Evolutionary conservation across 2,329 filamentous ascomycete species (phyloP).

Genomic region (Arthrobotrys musiformis): DNA sequence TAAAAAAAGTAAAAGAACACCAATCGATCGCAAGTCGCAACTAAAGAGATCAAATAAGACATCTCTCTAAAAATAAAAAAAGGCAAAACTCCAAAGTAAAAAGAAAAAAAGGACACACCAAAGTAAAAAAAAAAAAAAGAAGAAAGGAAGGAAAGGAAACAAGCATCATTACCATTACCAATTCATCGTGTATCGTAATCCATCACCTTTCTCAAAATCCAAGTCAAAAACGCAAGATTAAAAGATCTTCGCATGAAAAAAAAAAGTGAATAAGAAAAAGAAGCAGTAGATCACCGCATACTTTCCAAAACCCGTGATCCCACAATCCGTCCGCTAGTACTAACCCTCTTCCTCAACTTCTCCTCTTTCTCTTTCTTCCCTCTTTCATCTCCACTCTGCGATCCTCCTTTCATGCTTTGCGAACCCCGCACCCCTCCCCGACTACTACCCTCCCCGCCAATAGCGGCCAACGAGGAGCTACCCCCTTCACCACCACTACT

Average conservation of each 20-base stretch:
- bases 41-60: neutral
- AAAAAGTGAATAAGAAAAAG: neutral
- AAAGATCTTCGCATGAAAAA: neutral
- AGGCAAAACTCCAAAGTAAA: neutral
- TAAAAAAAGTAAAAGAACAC: neutral
- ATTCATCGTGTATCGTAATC: too few relatives aligned
- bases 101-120: neutral
- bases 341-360: conserved; percentile 80
- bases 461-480: neutral
- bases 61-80: neutral
- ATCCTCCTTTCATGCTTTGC: conserved; percentile 44
- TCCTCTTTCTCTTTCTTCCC: conserved; percentile 70
- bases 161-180: conserved; percentile 22
- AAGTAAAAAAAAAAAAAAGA: too few relatives aligned
- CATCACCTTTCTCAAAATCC: neutral
- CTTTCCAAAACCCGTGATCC: conserved; percentile 45
- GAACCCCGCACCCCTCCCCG: neutral
- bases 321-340: conserved; percentile 75
- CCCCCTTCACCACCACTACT: conserved; percentile 61
- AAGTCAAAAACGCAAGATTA: neutral
- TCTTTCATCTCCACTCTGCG: conserved; percentile 62
- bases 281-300: conserved; percentile 30
- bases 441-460: conserved; percentile 29
- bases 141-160: neutral
- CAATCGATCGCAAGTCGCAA: neutral